A percentile compares a stretch with the other conserved stretches of the same genome.
Conservation (phyloP, 495 filamentous ascomycete genomes). For the Penicillium taxi region DNA sequence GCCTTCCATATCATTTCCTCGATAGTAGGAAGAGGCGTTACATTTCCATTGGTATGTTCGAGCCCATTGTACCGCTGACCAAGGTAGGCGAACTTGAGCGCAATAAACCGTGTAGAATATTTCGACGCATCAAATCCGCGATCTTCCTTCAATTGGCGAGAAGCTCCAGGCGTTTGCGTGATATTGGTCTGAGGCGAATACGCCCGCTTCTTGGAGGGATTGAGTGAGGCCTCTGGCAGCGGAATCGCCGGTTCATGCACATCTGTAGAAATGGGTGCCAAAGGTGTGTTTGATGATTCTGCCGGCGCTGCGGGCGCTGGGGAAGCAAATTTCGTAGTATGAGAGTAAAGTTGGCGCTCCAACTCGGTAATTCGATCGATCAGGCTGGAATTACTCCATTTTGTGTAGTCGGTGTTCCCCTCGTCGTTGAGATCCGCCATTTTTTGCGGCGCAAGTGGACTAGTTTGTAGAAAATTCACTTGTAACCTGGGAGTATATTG, state of each 20-base stretch:
- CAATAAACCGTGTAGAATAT: slow-evolving; percentile 76
- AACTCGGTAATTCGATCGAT: slow-evolving; percentile 57
- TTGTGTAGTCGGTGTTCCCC: slow-evolving; percentile 38
- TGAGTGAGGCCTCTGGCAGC: slow-evolving; percentile 2
- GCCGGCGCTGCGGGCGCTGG: slow-evolving; percentile 18
- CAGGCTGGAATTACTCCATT: slow-evolving; percentile 59
- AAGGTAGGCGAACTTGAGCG: slow-evolving; percentile 89
- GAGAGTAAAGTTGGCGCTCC: slow-evolving; percentile 51
- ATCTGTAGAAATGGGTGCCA: slow-evolving; percentile 12
- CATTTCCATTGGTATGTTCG: slow-evolving; percentile 64
- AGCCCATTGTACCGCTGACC: slow-evolving; percentile 87
- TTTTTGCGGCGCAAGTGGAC: slow-evolving; percentile 4
- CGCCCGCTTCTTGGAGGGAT: slow-evolving; percentile 16
- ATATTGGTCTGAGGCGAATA: slow-evolving; percentile 21
- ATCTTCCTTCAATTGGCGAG: slow-evolving; percentile 26
- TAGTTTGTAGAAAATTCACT: slow-evolving; percentile 9
- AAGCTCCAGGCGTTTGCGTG: slow-evolving; percentile 13
- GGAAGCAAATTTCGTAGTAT: slow-evolving; percentile 37
- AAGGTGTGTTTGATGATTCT: slow-evolving; percentile 2
- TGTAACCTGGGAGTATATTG: slow-evolving; percentile 3
- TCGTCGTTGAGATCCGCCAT: slow-evolving; percentile 12
- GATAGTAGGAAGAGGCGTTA: slow-evolving; percentile 65
- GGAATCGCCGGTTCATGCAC: slow-evolving; percentile 18
- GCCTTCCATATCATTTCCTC: slow-evolving; percentile 92
- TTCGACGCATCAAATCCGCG: slow-evolving; percentile 65